Evolutionary conservation across 495 filamentous ascomycete species (phyloP), one percentile per base, ranked within the genome.

Genomic region (Tuber brumale): DNA sequence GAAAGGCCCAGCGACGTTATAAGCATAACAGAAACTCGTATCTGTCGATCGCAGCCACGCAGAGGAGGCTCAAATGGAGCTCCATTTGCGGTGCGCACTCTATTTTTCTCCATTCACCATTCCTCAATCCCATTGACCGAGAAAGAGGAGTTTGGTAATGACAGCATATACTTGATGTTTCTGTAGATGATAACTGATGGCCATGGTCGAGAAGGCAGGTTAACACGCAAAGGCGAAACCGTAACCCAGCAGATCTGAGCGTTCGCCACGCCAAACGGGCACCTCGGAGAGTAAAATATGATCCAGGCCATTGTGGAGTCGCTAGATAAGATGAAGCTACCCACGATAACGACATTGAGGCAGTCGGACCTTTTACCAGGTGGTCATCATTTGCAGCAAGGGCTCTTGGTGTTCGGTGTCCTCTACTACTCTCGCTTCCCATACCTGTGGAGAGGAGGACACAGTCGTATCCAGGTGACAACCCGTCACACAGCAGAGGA

Each of bases 281-380:
- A 71, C 48, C 73, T 73, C 72, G 78, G 70, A 76, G 72, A 70
- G 77, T 72, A 61, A 76, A 35, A 66, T 27, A 66, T 66, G 57
- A 44, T 43, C 72, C 46, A 79, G 74, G 42, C 43, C 72, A 48
- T 73, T 70, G 73, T 69, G 43, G 72, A 70, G 57, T 42, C 73
- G 73, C 71, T 69, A 70, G 70, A 80, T 41, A 79, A 70, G 72
- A 78, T 78, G 44, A 69, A 61, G 70, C n/a, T 57, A 70, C 76
- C 69, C 69, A 69, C 69, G 70, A 31, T 75, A 79, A 71, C 72
- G 70, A 70, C 78, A 48, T 79, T 78, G 70, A 75, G 31, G 73
- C 78, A 80, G 77, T 80, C 78, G 76, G 78, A 80, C 78, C 78
- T 80, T 80, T 80, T 80, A 80, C 78, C 78, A 80, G 78, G 73